phyloP scores from a whole-genome alignment of 2,329 filamentous ascomycete species.

The Colletotrichum karsti region DNA sequence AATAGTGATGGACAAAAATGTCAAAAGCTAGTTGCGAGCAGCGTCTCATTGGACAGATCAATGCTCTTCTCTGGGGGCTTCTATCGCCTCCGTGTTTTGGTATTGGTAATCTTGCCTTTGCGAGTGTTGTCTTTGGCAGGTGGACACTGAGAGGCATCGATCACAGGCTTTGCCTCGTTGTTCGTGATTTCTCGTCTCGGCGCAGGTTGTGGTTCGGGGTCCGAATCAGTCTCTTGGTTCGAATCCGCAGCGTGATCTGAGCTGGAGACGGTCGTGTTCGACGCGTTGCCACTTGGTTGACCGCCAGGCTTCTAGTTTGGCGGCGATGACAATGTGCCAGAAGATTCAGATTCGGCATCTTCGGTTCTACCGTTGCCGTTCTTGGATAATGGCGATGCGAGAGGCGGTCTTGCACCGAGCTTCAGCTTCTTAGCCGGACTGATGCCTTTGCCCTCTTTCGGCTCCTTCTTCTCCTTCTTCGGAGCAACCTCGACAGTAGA shows the following conservation, averaged over 20 bases:
- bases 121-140: neutral
- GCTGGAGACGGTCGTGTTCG: neutral
- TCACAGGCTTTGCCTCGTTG: neutral
- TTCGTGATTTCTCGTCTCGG: neutral
- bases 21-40: neutral
- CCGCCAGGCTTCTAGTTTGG: conserved; percentile 37
- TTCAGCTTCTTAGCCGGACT: conserved; percentile 54
- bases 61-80: neutral
- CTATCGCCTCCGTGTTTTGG: neutral
- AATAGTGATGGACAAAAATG: neutral
- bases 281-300: neutral
- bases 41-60: neutral
- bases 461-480: conserved; percentile 46
- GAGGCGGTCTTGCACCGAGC: conserved; percentile 50
- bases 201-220: neutral
- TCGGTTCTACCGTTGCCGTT: conserved; percentile 51
- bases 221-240: neutral
- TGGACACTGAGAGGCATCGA: neutral
- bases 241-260: neutral
- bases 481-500: conserved; percentile 40
- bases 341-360: conserved; percentile 65
- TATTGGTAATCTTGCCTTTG: neutral
- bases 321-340: conserved; percentile 64
- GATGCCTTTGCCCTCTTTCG: conserved; percentile 38
- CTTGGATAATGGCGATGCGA: conserved; percentile 59